These are phyloP conservation scores for Martiniozyma asiatica DNA, from an alignment of 1,139 yeast genomes.

Conservation along the genomic window DNA sequence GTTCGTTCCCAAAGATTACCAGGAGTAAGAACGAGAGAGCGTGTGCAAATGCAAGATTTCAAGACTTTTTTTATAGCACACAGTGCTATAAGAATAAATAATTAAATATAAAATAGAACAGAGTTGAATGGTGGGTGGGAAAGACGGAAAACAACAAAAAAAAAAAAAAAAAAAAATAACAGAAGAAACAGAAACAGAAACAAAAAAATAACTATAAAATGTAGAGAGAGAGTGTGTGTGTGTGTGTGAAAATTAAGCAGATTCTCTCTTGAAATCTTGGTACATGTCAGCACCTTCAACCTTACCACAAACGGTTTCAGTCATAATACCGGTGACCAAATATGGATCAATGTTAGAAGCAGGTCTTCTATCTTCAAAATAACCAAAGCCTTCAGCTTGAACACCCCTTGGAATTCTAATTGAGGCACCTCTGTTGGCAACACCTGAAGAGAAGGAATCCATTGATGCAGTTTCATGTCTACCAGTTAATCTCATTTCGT, in stretches of 20 bases:
- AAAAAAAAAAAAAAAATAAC: constrained; percentile 1
- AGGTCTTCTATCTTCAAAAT: constrained; percentile 99
- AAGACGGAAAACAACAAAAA: not conserved
- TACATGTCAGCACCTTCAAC: constrained; percentile 94
- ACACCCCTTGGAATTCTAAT: constrained; percentile 98
- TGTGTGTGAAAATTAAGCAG: constrained; percentile 15
- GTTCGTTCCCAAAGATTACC: too few species aligned
- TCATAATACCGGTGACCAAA: constrained; percentile 95
- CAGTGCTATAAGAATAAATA: too few species aligned
- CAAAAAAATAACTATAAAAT: constrained; percentile 1
- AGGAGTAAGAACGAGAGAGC: too few species aligned
- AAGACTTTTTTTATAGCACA: constrained; percentile 1
- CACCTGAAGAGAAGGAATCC: constrained; percentile 88
- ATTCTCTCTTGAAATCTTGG: constrained; percentile 74
- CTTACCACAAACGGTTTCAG: constrained; percentile 92
- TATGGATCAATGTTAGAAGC: constrained; percentile 99
- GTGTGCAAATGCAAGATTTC: too few species aligned
- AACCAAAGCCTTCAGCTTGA: constrained; percentile 95
- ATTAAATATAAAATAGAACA: too few species aligned
- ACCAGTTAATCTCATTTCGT: constrained; percentile 91
- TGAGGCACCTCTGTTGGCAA: constrained; percentile 99
- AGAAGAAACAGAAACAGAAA: constrained; percentile 1
- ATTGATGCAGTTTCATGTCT: constrained; percentile 96
- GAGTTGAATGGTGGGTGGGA: not conserved
- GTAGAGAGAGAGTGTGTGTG: not conserved